Conservation (phyloP, 306 rosid species). For the Vicia sativa region DNA sequence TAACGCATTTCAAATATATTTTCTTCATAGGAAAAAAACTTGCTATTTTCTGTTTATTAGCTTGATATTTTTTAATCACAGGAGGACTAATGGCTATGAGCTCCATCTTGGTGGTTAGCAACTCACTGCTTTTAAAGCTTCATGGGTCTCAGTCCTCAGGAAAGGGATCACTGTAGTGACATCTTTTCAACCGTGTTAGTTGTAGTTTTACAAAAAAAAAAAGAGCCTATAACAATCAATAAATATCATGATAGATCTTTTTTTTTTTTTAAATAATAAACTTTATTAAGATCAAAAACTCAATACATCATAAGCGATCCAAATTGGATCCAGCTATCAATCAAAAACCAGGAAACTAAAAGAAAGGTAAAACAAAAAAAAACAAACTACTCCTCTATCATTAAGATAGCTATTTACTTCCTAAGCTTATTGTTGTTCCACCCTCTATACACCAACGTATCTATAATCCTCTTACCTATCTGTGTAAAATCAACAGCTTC, state of each 20-base stretch:
- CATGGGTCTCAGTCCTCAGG: constrained; percentile 49
- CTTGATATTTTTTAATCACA: constrained; percentile 49
- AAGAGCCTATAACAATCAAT: background rate
- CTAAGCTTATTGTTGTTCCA: no score
- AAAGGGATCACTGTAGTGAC: constrained; percentile 33
- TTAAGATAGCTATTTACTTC: no score
- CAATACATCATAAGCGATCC: no score
- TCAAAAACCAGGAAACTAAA: no score
- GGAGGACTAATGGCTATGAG: constrained; percentile 98
- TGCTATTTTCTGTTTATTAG: constrained; percentile 24
- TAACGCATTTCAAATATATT: constrained; percentile 11
- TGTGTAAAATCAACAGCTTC: no score
- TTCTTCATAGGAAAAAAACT: constrained; percentile 5
- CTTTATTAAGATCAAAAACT: no score
- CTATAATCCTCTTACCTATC: no score
- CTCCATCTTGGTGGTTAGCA: constrained; percentile 88
- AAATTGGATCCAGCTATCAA: no score
- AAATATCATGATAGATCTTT: background rate
- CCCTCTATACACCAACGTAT: no score
- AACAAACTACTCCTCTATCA: no score
- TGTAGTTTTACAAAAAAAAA: background rate
- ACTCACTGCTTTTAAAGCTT: constrained; percentile 85
- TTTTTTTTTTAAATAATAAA: no score
- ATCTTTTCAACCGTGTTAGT: background rate
- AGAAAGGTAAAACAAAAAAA: no score